phyloP scores from a whole-genome alignment of 306 rosid genomes.

The Luffa aegyptiaca region DNA sequence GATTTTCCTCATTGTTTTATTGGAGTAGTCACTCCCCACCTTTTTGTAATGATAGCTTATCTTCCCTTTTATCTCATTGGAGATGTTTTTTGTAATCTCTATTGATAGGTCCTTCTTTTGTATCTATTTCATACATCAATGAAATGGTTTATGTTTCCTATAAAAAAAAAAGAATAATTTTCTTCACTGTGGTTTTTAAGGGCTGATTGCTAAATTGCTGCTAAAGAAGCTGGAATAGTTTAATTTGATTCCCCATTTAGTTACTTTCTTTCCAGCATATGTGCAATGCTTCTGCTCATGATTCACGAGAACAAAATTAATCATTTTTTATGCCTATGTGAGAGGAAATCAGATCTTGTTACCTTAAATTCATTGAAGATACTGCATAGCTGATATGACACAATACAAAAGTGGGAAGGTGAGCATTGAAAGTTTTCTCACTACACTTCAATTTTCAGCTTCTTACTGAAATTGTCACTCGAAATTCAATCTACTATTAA shows the following conservation, averaged over 20 bases:
- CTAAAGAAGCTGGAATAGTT: neutral
- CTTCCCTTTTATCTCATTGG: too few relatives aligned
- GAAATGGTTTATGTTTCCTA: too few relatives aligned
- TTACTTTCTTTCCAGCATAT: neutral
- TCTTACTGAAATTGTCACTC: neutral
- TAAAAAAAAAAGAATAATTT: neutral
- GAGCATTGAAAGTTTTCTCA: neutral
- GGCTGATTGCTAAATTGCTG: neutral
- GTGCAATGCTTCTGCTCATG: neutral
- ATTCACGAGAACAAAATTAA: neutral
- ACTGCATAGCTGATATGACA: slow-evolving; percentile 94
- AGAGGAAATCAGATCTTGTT: slow-evolving; percentile 13
- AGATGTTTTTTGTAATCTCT: too few relatives aligned
- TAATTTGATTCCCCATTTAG: neutral
- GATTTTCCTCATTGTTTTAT: neutral
- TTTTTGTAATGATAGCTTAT: too few relatives aligned
- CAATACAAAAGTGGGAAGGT: slow-evolving; percentile 97
- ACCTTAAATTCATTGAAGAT: slow-evolving; percentile 64
- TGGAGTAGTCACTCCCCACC: too few relatives aligned
- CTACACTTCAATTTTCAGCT: slow-evolving; percentile 3
- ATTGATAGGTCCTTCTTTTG: too few relatives aligned
- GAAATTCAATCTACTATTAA: neutral
- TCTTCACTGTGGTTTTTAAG: neutral
- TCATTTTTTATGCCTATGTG: neutral
- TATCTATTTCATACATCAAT: too few relatives aligned